Conservation (phyloP, 1,284 basidiomycete species). For the Ganoderma meredithae region DNA sequence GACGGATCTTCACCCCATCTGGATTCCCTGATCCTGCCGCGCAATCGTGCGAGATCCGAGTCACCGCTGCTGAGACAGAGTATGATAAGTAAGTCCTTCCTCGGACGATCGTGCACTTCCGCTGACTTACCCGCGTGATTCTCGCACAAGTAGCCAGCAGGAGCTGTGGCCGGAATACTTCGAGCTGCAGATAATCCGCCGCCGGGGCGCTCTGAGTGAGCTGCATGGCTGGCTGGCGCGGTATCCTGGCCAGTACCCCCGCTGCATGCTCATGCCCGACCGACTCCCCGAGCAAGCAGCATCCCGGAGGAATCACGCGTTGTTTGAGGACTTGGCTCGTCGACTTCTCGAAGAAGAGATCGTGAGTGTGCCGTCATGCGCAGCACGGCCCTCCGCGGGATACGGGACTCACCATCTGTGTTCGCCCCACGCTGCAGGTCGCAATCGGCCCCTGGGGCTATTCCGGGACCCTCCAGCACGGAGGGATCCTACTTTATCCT, state of each 20-base stretch:
- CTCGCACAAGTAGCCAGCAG: slow-evolving; percentile 42
- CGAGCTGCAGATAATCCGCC: slow-evolving; percentile 52
- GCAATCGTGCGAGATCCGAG: slow-evolving; percentile 56
- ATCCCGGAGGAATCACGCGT: slow-evolving; percentile 57
- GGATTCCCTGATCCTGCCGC: slow-evolving; percentile 35
- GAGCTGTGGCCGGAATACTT: slow-evolving; percentile 60
- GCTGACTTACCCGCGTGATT: slow-evolving; percentile 19
- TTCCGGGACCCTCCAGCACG: slow-evolving; percentile 52
- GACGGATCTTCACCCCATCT: slow-evolving; percentile 56
- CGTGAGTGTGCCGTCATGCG: slow-evolving; percentile 48
- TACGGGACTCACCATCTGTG: neutral
- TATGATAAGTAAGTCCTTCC: slow-evolving; percentile 62
- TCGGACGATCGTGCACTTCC: slow-evolving; percentile 8
- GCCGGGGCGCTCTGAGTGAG: slow-evolving; percentile 52
- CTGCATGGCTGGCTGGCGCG: slow-evolving; percentile 57
- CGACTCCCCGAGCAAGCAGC: slow-evolving; percentile 55
- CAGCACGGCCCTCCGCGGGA: neutral
- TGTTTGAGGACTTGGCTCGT: slow-evolving; percentile 61
- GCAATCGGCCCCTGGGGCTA: slow-evolving; percentile 61
- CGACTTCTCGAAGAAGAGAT: slow-evolving; percentile 59
- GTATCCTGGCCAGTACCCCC: slow-evolving; percentile 48
- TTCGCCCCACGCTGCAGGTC: slow-evolving; percentile 46
- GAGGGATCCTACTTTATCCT: slow-evolving; percentile 67
- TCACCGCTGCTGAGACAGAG: slow-evolving; percentile 71
- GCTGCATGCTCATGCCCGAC: slow-evolving; percentile 70